These are phyloP conservation scores for Phaseolus lunatus DNA, from an alignment of 306 rosid genomes.

Conservation along the genomic window DNA sequence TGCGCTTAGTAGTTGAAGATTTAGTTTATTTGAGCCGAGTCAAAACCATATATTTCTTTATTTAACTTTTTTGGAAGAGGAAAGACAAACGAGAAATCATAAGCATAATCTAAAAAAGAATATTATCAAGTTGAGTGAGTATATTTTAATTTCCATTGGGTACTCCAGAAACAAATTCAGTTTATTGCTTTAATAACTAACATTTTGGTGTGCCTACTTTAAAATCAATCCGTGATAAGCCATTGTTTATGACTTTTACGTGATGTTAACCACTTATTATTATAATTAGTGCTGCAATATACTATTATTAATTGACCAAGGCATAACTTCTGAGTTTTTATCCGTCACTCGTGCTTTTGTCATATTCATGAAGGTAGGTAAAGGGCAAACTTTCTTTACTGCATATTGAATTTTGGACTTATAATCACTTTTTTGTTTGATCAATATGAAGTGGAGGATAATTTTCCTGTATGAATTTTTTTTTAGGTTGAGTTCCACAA, in stretches of 20 bases:
- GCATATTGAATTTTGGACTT: no score
- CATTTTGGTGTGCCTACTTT: constrained; percentile 42
- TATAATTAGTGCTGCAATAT: not conserved
- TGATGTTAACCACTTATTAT: constrained; percentile 17
- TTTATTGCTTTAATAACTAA: constrained; percentile 31
- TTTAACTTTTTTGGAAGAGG: not conserved
- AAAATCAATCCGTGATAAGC: constrained; percentile 12
- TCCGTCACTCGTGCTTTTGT: constrained; percentile 3
- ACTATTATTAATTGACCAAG: not conserved
- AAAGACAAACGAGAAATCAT: constrained; percentile 29
- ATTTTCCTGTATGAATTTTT: no score
- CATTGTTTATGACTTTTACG: constrained; percentile 19
- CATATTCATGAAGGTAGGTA: not conserved
- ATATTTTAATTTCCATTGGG: constrained; percentile 18
- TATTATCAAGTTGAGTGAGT: constrained; percentile 36
- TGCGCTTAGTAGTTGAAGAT: constrained; percentile 32
- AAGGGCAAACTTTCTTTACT: no score
- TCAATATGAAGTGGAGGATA: no score
- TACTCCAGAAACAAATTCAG: constrained; percentile 1
- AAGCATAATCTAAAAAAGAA: not conserved
- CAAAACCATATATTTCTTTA: not conserved
- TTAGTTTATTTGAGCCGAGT: constrained; percentile 23
- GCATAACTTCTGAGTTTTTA: not conserved
- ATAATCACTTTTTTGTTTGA: no score
- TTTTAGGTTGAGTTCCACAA: no score